phyloP scores from a whole-genome alignment of 1,139 yeast species.

The Geotrichum siamense region DNA sequence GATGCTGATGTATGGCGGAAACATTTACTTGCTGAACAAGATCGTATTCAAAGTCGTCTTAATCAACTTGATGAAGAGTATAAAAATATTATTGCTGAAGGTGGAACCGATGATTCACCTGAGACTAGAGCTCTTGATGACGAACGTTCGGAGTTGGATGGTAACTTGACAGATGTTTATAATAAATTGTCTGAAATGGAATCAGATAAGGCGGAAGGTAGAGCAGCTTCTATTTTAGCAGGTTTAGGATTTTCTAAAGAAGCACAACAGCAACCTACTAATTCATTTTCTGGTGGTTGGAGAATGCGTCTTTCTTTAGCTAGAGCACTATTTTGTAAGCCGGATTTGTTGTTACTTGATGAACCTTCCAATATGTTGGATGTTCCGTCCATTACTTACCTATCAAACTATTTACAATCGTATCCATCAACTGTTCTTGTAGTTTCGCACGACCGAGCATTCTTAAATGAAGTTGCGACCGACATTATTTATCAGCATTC shows the following conservation, averaged over 20 bases:
- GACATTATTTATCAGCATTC: slow-evolving; percentile 97
- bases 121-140: slow-evolving; percentile 79
- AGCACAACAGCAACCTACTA: slow-evolving; percentile 75
- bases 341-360: slow-evolving; percentile 84
- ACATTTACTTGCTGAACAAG: slow-evolving; percentile 70
- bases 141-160: slow-evolving; percentile 80
- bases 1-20: slow-evolving; percentile 99
- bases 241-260: slow-evolving; percentile 93
- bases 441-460: slow-evolving; percentile 96
- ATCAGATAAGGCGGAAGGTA: slow-evolving; percentile 93
- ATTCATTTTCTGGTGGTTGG: slow-evolving; percentile 99
- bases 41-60: slow-evolving; percentile 64
- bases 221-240: slow-evolving; percentile 89
- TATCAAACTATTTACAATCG: slow-evolving; percentile 80
- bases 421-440: slow-evolving; percentile 90
- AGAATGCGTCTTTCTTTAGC: slow-evolving; percentile 98
- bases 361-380: slow-evolving; percentile 99
- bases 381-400: slow-evolving; percentile 93
- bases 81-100: slow-evolving; percentile 42
- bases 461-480: slow-evolving; percentile 94
- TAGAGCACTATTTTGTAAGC: slow-evolving; percentile 94
- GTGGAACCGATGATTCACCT: slow-evolving; percentile 46
- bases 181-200: slow-evolving; percentile 88
- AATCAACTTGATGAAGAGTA: slow-evolving; percentile 65
- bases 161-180: slow-evolving; percentile 67